phyloP scores from a whole-genome alignment of 768 basidiomycete genomes.

The Albatrellus ellisii region DNA sequence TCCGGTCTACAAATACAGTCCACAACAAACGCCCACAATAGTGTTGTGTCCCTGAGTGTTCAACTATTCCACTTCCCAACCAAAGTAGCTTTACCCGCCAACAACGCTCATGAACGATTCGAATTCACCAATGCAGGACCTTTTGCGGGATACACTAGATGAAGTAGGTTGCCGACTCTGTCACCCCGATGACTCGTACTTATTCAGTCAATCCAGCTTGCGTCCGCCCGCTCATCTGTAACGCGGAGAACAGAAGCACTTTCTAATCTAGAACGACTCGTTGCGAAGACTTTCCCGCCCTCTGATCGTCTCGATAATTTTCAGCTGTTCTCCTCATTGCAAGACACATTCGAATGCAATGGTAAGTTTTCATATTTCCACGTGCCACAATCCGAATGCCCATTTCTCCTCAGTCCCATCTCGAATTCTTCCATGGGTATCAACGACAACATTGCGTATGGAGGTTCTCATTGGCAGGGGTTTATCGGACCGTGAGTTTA shows the following conservation, averaged over 20 bases:
- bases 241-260: constrained; percentile 43
- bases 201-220: constrained; percentile 30
- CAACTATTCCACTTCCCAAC: too few relatives aligned
- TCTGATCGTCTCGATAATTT: constrained; percentile 29
- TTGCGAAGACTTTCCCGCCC: constrained; percentile 35
- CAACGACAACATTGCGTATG: constrained; percentile 32
- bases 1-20: too few relatives aligned
- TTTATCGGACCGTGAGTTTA: constrained; percentile 27
- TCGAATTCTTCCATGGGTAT: constrained; percentile 51
- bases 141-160: constrained; percentile 51
- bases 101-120: constrained; percentile 2
- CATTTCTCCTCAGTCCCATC: constrained; percentile 41
- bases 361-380: constrained; percentile 29
- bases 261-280: constrained; percentile 25
- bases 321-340: constrained; percentile 38
- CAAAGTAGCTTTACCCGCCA: not conserved
- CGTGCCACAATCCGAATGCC: not conserved
- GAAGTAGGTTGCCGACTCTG: constrained; percentile 32
- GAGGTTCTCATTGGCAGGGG: constrained; percentile 36
- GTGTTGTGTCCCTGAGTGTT: too few relatives aligned
- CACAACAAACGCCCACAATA: too few relatives aligned
- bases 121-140: constrained; percentile 24
- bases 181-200: not conserved
- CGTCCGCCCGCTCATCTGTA: constrained; percentile 43
- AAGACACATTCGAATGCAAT: constrained; percentile 77